Conservation (phyloP, 2,329 filamentous ascomycete genomes). For the Colletotrichum sp. region DNA sequence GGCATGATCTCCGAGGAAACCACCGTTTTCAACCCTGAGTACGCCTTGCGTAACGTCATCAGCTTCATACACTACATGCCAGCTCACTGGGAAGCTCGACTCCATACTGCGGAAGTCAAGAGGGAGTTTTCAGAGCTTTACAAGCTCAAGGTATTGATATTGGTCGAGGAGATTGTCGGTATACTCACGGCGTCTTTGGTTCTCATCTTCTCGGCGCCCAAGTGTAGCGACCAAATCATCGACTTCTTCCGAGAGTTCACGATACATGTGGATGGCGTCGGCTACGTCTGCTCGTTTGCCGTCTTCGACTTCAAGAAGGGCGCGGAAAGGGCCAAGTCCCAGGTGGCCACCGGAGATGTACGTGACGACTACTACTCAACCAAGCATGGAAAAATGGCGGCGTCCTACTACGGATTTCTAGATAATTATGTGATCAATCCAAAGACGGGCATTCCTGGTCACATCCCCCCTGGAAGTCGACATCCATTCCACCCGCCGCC, state of each 20-base stretch:
- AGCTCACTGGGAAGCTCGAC: constrained; percentile 82
- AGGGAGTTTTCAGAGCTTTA: constrained; percentile 89
- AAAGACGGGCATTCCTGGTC: constrained; percentile 68
- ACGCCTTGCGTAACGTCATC: constrained; percentile 85
- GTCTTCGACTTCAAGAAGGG: constrained; percentile 96
- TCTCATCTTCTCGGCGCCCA: constrained; percentile 84
- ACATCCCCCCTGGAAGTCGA: constrained; percentile 58
- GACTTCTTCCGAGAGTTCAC: constrained; percentile 99
- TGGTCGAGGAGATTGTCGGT: constrained; percentile 89
- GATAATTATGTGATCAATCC: constrained; percentile 87
- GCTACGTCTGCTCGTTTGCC: constrained; percentile 96
- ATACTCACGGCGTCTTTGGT: constrained; percentile 93
- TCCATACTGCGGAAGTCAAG: constrained; percentile 95
- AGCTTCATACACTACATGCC: constrained; percentile 93
- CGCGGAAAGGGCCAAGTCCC: constrained; percentile 49
- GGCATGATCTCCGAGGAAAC: constrained; percentile 89
- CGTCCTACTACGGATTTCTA: constrained; percentile 92
- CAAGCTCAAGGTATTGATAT: constrained; percentile 90
- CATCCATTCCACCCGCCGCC: constrained; percentile 78
- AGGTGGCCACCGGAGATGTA: constrained; percentile 58
- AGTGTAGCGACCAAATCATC: constrained; percentile 89
- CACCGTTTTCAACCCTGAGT: constrained; percentile 89
- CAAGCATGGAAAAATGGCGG: constrained; percentile 98
- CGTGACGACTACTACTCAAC: constrained; percentile 93
- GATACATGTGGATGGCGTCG: constrained; percentile 93